Percentiles rank a stretch among this genome's conserved stretches.
phyloP scores from a whole-genome alignment of 75 land plant genomes.

The Pinus albicaulis region DNA sequence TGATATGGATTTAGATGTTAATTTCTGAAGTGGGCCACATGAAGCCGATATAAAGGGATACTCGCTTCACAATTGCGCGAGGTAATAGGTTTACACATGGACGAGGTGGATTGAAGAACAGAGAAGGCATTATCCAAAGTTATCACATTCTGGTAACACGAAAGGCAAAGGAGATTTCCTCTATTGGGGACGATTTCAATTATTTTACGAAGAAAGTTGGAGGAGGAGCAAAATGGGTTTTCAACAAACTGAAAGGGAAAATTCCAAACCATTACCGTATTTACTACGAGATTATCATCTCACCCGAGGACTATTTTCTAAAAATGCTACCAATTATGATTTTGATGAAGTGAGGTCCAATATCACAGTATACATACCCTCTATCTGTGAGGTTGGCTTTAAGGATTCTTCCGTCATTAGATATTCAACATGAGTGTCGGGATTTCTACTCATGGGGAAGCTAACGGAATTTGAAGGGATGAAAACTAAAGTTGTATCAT shows the following conservation, averaged over 20 bases:
- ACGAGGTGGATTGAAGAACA: too few species aligned
- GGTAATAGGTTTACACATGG: too few species aligned
- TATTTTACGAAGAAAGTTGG: too few species aligned
- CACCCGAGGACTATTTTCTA: constrained; percentile 56
- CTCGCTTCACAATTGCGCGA: too few species aligned
- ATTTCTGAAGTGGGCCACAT: too few species aligned
- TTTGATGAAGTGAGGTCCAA: constrained; percentile 48
- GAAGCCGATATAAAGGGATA: too few species aligned
- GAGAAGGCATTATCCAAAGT: too few species aligned
- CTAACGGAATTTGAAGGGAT: constrained; percentile 56
- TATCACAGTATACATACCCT: constrained; percentile 45
- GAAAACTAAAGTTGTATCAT: constrained; percentile 59
- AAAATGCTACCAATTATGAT: constrained; percentile 56
- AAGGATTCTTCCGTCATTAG: constrained; percentile 47
- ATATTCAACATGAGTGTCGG: constrained; percentile 45
- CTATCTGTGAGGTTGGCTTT: constrained; percentile 57
- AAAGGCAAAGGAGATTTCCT: too few species aligned
- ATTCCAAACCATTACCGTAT: constrained; percentile 46
- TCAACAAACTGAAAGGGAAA: constrained; percentile 23
- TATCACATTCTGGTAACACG: too few species aligned
- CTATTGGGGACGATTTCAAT: too few species aligned
- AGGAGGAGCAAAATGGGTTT: too few species aligned
- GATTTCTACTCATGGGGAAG: constrained; percentile 33
- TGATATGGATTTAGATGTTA: too few species aligned
- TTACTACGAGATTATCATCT: constrained; percentile 44